These are phyloP conservation scores for Porphyrellus cyaneotinctus DNA, from an alignment of 768 basidiomycete genomes.

Conservation along the genomic window DNA sequence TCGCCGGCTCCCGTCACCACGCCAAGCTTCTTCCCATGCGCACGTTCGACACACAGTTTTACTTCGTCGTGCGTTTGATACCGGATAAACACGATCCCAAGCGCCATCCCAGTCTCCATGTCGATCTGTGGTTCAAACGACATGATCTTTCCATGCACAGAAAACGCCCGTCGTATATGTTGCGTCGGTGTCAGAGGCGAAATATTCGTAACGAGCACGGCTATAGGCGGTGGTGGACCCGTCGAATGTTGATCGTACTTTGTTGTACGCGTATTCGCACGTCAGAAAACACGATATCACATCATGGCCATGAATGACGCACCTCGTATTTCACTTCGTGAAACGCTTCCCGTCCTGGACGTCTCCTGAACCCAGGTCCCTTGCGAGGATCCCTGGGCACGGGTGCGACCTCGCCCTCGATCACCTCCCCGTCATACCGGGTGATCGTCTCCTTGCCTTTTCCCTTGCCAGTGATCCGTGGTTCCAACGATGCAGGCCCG, in stretches of 20 bases:
- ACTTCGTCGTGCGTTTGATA: conserved; percentile 68
- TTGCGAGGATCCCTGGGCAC: conserved; percentile 54
- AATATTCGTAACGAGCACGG: conserved; percentile 69
- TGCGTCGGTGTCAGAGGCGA: conserved; percentile 66
- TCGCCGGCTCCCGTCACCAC: conserved; percentile 38
- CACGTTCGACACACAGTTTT: conserved; percentile 55
- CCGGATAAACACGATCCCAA: conserved; percentile 78
- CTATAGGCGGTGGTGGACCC: conserved; percentile 67
- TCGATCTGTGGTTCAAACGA: conserved; percentile 79
- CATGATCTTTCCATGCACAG: conserved; percentile 53
- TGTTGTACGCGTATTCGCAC: neutral
- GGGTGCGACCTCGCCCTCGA: conserved; percentile 40
- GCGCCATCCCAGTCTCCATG: conserved; percentile 69
- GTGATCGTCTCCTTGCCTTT: conserved; percentile 58
- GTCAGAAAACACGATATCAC: conserved; percentile 4
- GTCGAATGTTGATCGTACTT: conserved; percentile 76
- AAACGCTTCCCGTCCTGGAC: conserved; percentile 39
- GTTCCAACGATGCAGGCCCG: conserved; percentile 21
- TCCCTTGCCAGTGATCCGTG: conserved; percentile 56
- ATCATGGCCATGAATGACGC: conserved; percentile 14
- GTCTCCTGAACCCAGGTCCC: conserved; percentile 33
- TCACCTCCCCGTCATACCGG: conserved; percentile 53
- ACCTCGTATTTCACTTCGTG: conserved; percentile 55
- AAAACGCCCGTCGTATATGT: conserved; percentile 63
- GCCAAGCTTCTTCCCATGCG: conserved; percentile 61